phyloP scores from a whole-genome alignment of 139 green algal genomes.

The Coccomyxa sp. region DNA sequence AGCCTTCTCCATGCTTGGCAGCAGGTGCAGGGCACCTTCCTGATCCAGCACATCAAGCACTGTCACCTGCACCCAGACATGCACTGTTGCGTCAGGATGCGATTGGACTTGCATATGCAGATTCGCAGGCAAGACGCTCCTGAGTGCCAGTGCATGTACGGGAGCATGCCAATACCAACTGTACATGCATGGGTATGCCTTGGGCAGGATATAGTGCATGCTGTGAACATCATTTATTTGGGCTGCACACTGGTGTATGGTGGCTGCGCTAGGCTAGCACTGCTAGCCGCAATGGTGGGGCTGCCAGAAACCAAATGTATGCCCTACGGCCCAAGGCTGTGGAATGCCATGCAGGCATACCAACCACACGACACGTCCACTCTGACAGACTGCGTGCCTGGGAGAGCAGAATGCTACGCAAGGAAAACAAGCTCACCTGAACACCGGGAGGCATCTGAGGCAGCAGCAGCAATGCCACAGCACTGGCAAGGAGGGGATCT shows the following conservation, averaged over 20 bases:
- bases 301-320: background rate
- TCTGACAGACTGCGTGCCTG: background rate
- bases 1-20: conserved; percentile 34
- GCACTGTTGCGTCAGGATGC: no score
- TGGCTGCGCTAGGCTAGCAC: background rate
- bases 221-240: no score
- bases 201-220: background rate
- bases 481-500: conserved; percentile 40
- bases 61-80: conserved; percentile 43
- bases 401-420: background rate
- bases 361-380: background rate
- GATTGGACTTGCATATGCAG: background rate
- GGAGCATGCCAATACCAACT: background rate
- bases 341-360: background rate
- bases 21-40: conserved; percentile 43
- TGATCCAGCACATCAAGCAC: conserved; percentile 20
- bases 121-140: background rate
- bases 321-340: background rate
- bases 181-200: no score
- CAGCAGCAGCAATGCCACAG: conserved; percentile 40
- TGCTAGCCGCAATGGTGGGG: background rate
- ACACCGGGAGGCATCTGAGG: background rate
- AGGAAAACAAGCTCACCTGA: conserved; percentile 1
- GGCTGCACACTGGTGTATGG: no score
- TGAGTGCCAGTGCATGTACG: background rate